A percentile compares a stretch with the other conserved stretches of the same genome.
Evolutionary conservation across 148 eudicot genomes (phyloP).

Genomic region (Agrostemma githago): DNA sequence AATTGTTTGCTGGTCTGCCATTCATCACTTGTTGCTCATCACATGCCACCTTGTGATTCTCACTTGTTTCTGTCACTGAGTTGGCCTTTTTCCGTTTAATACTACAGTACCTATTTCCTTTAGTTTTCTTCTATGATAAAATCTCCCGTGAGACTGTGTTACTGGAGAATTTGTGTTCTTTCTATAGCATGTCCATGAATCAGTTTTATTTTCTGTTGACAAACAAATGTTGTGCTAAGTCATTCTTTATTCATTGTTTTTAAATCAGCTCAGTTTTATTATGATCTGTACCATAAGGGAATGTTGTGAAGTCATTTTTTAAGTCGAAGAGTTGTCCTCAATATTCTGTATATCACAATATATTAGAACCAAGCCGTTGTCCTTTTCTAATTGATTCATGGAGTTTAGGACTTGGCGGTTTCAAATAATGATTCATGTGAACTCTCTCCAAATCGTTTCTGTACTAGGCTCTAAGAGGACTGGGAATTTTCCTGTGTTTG

Average conservation of each 20-base stretch:
- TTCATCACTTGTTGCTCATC: background rate
- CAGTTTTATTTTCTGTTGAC: background rate
- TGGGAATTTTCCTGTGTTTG: background rate
- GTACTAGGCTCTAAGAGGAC: no score
- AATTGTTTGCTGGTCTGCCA: background rate
- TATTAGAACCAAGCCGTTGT: no score
- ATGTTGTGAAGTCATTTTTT: background rate
- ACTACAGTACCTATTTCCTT: background rate
- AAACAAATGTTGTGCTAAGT: background rate
- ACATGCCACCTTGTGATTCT: constrained; percentile 17
- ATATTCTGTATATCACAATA: no score
- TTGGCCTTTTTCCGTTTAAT: background rate
- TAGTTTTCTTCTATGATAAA: background rate
- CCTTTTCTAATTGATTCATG: background rate
- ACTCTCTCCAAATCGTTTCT: no score
- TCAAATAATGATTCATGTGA: no score
- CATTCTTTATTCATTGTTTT: background rate
- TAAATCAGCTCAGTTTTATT: constrained; percentile 1
- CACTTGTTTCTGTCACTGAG: background rate
- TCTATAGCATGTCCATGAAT: background rate
- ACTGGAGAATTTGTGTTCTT: no score
- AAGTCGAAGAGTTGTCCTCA: background rate
- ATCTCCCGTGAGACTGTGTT: no score
- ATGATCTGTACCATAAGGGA: background rate
- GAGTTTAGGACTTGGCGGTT: no score